Percentiles rank a stretch among this genome's conserved stretches.
phyloP scores from a whole-genome alignment of 2,329 filamentous ascomycete species.

The Xylaria multiplex region DNA sequence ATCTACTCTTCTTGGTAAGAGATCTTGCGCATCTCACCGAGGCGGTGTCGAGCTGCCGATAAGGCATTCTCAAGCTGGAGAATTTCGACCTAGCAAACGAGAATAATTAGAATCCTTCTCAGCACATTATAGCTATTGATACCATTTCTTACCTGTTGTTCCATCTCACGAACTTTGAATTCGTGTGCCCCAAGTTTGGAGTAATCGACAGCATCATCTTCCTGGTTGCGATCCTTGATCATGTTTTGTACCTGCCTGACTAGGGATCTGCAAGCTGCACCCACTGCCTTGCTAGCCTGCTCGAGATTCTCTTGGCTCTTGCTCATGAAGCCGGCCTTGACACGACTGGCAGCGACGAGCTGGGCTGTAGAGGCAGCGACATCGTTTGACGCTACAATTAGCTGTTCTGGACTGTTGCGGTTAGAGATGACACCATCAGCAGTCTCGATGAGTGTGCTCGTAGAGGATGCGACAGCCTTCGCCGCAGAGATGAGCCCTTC shows the following conservation, averaged over 20 bases:
- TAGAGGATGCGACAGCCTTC: conserved; percentile 93
- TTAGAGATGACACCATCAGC: conserved; percentile 93
- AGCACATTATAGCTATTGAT: not conserved
- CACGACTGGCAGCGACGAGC: conserved; percentile 91
- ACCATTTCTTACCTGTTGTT: conserved; percentile 82
- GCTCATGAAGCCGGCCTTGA: conserved; percentile 98
- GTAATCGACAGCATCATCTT: conserved; percentile 89
- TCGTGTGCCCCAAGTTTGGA: conserved; percentile 88
- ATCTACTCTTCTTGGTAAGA: conserved; percentile 82
- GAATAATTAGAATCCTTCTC: conserved; percentile 37
- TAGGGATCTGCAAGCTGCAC: conserved; percentile 83
- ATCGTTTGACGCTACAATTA: conserved; percentile 97
- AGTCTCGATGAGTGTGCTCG: conserved; percentile 96
- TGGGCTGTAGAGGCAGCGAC: conserved; percentile 96
- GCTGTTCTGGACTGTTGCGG: conserved; percentile 92
- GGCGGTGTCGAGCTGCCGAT: conserved; percentile 77
- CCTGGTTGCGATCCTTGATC: conserved; percentile 85
- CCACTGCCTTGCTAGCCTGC: conserved; percentile 91
- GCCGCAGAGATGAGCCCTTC: conserved; percentile 97
- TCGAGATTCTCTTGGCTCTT: conserved; percentile 94
- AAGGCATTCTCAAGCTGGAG: conserved; percentile 92
- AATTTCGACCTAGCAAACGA: conserved; percentile 81
- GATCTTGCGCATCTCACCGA: conserved; percentile 98
- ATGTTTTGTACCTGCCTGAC: conserved; percentile 95
- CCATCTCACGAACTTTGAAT: conserved; percentile 99